These are phyloP conservation scores for Solanum hybrid DNA, from an alignment of 305 asterid genomes.

Conservation along the genomic window DNA sequence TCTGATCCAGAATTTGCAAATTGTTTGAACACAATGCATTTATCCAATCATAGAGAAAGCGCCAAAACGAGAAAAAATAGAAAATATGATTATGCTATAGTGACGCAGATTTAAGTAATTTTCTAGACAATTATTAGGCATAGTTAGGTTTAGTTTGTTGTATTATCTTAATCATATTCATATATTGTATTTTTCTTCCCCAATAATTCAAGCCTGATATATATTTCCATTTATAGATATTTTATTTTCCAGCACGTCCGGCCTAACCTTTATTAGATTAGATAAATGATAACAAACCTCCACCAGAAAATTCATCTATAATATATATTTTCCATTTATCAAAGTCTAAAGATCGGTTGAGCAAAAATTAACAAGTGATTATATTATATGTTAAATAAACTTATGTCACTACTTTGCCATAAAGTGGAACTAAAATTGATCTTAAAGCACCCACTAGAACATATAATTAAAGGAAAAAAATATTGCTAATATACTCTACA, in stretches of 20 bases:
- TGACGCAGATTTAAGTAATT: neutral
- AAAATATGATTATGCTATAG: neutral
- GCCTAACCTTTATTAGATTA: neutral
- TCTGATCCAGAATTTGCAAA: neutral
- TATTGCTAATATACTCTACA: neutral
- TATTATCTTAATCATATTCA: neutral
- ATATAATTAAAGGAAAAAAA: neutral
- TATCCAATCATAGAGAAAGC: neutral
- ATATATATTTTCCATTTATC: neutral
- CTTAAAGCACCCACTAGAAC: neutral
- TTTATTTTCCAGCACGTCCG: neutral
- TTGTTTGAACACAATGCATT: neutral
- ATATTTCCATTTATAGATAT: neutral
- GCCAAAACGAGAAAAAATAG: neutral
- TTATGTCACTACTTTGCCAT: neutral
- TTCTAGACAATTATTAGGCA: neutral
- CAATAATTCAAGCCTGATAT: neutral
- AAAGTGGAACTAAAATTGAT: neutral
- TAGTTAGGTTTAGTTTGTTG: constrained; percentile 2
- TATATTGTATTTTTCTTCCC: neutral
- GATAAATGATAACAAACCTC: neutral
- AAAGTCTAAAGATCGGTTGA: neutral
- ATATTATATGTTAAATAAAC: neutral
- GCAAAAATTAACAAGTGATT: neutral
- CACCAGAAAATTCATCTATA: neutral